These are phyloP conservation scores for Butyriboletus loyo DNA, from an alignment of 768 basidiomycete species.

Conservation along the genomic window DNA sequence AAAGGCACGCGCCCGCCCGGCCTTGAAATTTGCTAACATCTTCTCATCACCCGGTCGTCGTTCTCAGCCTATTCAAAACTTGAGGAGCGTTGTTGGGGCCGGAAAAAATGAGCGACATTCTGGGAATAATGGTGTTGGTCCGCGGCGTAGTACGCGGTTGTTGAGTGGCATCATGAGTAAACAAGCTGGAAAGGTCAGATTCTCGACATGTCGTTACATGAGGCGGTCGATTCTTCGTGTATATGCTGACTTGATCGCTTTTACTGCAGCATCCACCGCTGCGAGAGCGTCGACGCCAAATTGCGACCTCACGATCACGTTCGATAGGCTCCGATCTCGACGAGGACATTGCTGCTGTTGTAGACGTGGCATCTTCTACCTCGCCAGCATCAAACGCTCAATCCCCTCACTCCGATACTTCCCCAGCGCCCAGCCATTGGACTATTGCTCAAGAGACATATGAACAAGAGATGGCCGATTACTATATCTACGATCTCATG, in stretches of 20 bases:
- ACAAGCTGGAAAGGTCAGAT: constrained; percentile 54
- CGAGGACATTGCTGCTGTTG: constrained; percentile 50
- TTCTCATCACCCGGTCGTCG: constrained; percentile 83
- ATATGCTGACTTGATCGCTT: constrained; percentile 16
- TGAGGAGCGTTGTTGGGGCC: constrained; percentile 50
- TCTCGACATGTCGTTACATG: not conserved
- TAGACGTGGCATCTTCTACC: constrained; percentile 55
- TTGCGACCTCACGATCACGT: constrained; percentile 51
- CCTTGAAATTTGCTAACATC: constrained; percentile 82
- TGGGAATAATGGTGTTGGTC: constrained; percentile 42
- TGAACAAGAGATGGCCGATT: constrained; percentile 72
- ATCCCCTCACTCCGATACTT: constrained; percentile 63
- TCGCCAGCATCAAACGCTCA: constrained; percentile 57
- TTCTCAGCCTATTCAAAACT: constrained; percentile 69
- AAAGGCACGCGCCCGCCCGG: constrained; percentile 91
- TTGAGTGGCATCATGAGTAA: constrained; percentile 56
- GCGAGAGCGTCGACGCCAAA: constrained; percentile 61
- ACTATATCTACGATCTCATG: constrained; percentile 78
- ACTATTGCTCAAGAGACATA: constrained; percentile 65
- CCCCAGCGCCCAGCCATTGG: constrained; percentile 60
- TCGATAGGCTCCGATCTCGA: constrained; percentile 72
- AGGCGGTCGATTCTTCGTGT: not conserved
- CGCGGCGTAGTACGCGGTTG: constrained; percentile 73
- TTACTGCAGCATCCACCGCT: constrained; percentile 30
- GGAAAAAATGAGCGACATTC: constrained; percentile 52